These are phyloP conservation scores for Elaeis guineensis DNA, from an alignment of 176 grass and related monocot genomes.

Conservation along the genomic window DNA sequence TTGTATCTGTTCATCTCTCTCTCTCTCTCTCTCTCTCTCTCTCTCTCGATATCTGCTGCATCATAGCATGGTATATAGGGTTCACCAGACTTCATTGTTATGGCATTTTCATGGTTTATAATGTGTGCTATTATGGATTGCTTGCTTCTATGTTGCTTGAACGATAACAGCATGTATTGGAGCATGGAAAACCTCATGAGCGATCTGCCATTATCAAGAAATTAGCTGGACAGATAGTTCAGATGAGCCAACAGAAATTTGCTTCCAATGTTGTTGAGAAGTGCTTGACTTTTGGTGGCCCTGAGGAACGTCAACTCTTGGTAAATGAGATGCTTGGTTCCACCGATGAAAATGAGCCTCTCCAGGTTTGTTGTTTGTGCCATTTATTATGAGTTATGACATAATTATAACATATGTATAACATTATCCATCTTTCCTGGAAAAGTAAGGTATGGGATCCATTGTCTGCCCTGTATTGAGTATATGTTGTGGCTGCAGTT, in stretches of 20 bases:
- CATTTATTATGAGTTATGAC: neutral
- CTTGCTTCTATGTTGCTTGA: slow-evolving; percentile 3
- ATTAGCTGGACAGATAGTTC: slow-evolving; percentile 17
- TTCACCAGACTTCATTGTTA: no score
- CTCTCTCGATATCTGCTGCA: no score
- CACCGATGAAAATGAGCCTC: slow-evolving; percentile 16
- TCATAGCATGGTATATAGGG: no score
- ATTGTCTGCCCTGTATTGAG: no score
- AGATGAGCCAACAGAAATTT: slow-evolving; percentile 20
- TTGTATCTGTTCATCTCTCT: no score
- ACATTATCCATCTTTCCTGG: no score
- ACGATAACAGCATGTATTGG: slow-evolving; percentile 13
- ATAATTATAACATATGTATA: no score
- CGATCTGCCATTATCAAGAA: slow-evolving; percentile 13
- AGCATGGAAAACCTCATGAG: slow-evolving; percentile 17
- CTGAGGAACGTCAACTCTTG: slow-evolving; percentile 8
- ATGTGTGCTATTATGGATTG: no score
- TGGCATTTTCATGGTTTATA: no score
- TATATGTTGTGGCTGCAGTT: no score
- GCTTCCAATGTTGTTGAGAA: slow-evolving; percentile 16
- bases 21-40: no score
- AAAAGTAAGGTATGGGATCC: no score
- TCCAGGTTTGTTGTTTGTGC: slow-evolving; percentile 2
- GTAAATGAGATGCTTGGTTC: slow-evolving; percentile 12
- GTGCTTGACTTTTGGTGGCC: slow-evolving; percentile 13